Conservation (phyloP, 2,329 filamentous ascomycete species). For the Paecilomyces sp. region DNA sequence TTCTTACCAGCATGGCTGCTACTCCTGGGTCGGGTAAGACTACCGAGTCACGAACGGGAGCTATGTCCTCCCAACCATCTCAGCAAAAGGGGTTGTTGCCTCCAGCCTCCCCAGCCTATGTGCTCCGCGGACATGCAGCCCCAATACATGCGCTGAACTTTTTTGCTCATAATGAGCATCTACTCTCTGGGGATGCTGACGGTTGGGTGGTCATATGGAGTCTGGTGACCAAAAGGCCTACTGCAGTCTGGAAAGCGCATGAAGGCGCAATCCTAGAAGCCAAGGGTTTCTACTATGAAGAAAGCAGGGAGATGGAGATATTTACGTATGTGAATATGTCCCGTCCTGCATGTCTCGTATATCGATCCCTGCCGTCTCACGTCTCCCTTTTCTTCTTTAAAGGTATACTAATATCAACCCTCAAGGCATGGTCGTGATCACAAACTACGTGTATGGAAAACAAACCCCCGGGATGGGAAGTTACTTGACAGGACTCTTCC, state of each 20-base stretch:
- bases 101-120: slow-evolving; percentile 54
- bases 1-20: not conserved
- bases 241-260: slow-evolving; percentile 83
- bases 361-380: slow-evolving; percentile 2
- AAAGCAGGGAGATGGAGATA: slow-evolving; percentile 50
- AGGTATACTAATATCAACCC: slow-evolving; percentile 7
- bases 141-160: slow-evolving; percentile 74
- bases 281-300: slow-evolving; percentile 53
- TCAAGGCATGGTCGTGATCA: slow-evolving; percentile 83
- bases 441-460: slow-evolving; percentile 75
- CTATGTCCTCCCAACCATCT: not conserved
- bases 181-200: slow-evolving; percentile 82
- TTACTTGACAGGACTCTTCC: slow-evolving; percentile 61
- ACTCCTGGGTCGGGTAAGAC: not conserved
- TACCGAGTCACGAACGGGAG: not conserved
- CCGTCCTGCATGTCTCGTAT: not conserved
- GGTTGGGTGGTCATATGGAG: slow-evolving; percentile 87
- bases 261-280: slow-evolving; percentile 68
- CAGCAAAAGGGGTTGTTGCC: slow-evolving; percentile 16
- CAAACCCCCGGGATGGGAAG: slow-evolving; percentile 54
- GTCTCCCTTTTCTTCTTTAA: not conserved
- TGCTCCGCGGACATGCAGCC: slow-evolving; percentile 78
- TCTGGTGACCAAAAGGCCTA: slow-evolving; percentile 69
- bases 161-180: slow-evolving; percentile 62
- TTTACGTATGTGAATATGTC: slow-evolving; percentile 62